phyloP scores from a whole-genome alignment of 176 grass and related monocot genomes.

The Bromus sterilis region DNA sequence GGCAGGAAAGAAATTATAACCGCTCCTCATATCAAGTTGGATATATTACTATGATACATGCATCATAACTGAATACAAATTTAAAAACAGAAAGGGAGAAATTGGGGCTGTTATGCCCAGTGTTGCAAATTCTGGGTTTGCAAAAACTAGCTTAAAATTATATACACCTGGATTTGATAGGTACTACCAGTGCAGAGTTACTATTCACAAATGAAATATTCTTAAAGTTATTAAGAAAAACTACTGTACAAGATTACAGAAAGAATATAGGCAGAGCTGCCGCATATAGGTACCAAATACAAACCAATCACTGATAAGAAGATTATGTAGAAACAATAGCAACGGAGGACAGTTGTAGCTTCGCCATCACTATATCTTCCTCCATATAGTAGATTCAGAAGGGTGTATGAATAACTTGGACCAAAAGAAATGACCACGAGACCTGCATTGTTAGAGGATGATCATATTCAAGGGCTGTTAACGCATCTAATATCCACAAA shows the following conservation, averaged over 20 bases:
- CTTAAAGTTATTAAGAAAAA: background rate
- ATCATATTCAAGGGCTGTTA: background rate
- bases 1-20: background rate
- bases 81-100: background rate
- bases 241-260: background rate
- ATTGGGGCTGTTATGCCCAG: background rate
- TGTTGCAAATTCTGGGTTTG: background rate
- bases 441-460: constrained; percentile 47
- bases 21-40: background rate
- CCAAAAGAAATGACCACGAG: constrained; percentile 88
- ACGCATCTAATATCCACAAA: constrained; percentile 1
- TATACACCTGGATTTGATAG: background rate
- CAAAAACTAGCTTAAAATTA: constrained; percentile 10
- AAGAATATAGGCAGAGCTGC: constrained; percentile 6
- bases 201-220: background rate
- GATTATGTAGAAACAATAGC: constrained; percentile 92
- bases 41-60: background rate
- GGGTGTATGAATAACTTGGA: constrained; percentile 95
- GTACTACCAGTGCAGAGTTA: background rate
- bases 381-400: constrained; percentile 81
- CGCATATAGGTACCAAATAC: constrained; percentile 10
- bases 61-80: background rate
- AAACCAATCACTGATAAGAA: constrained; percentile 90
- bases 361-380: constrained; percentile 74
- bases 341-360: constrained; percentile 69